phyloP scores from a whole-genome alignment of 176 grass and related monocot species.

The Alopecurus myosuroides region DNA sequence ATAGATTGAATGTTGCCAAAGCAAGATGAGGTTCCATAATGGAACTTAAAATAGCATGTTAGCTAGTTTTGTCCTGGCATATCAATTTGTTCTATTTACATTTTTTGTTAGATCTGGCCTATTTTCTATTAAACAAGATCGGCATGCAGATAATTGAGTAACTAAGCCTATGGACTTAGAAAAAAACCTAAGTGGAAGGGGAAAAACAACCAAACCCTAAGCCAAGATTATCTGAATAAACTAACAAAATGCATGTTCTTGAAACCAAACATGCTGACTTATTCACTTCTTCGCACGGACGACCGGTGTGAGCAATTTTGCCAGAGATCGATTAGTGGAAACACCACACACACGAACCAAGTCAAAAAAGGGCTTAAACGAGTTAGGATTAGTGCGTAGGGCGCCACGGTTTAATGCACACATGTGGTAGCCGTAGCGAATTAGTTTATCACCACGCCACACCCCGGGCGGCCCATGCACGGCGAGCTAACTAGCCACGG shows the following conservation, averaged over 20 bases:
- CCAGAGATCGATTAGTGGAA: background rate
- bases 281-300: background rate
- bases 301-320: background rate
- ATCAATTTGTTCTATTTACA: too few relatives aligned
- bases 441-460: conserved; percentile 2
- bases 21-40: too few relatives aligned
- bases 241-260: background rate
- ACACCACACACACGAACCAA: background rate
- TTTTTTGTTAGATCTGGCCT: too few relatives aligned
- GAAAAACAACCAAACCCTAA: too few relatives aligned
- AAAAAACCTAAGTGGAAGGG: too few relatives aligned
- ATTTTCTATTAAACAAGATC: too few relatives aligned
- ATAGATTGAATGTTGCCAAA: too few relatives aligned
- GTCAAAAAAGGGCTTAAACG: background rate
- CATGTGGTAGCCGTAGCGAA: background rate
- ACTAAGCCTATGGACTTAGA: too few relatives aligned
- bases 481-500: background rate
- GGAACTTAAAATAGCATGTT: too few relatives aligned
- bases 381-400: conserved; percentile 17
- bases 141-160: too few relatives aligned
- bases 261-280: background rate
- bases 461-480: background rate
- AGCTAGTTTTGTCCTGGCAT: too few relatives aligned
- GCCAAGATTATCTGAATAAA: too few relatives aligned
- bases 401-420: background rate